Base-by-base conservation (phyloP, 371 early-diverging fungal genomes). In the Dinochytrium kinnereticum region DNA sequence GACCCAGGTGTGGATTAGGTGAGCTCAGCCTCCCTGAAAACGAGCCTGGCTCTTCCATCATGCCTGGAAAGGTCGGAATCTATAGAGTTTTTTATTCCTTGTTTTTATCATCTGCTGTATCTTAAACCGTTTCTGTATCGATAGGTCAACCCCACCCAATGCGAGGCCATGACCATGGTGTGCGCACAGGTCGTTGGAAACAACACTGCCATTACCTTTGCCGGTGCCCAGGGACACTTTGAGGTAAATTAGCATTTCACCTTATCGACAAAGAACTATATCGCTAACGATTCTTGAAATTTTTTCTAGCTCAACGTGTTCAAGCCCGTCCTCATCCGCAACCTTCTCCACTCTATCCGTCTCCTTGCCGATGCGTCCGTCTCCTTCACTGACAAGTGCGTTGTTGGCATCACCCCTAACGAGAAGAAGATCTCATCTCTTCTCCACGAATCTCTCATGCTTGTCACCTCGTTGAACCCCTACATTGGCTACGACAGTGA, bases 141-240 rank as follows among this genome's bases (percentile, higher is more conserved):
- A 36, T 57, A 78, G 79, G 61, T 61, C 34, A 97, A 97, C 83
- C 97, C 98, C 53, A 97, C 98, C 36, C 96, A 97, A 82, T 96
- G 95, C 85, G 98, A 97, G 84, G 95, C 97, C 55, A 87, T 97
- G 90, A 98, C 98, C 33, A 98, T 98, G 98, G 94, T 97, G 33
- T 96, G 96, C 82, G 91, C 97, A 55, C 98, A 98, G 80, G 95
- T 97, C 51, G 94, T 98, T 88, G 98, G 98, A 59, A 98, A 98
- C 90, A 88, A 96, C 83, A 91, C 93, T 15, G 90, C 98, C 39
- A 89, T 97, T 66, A 85, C 95, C n/a, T 76, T 98, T 64, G 93
- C 94, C 65, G 98, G 98, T 1, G 88, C 93, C 59, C 92, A 96
- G 78, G 98, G 98, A 38, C 98, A 98, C 83, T 97, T 97, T 86